These are phyloP conservation scores for Arabis hirsuta DNA, from an alignment of 345 rosid species.

Conservation along the genomic window DNA sequence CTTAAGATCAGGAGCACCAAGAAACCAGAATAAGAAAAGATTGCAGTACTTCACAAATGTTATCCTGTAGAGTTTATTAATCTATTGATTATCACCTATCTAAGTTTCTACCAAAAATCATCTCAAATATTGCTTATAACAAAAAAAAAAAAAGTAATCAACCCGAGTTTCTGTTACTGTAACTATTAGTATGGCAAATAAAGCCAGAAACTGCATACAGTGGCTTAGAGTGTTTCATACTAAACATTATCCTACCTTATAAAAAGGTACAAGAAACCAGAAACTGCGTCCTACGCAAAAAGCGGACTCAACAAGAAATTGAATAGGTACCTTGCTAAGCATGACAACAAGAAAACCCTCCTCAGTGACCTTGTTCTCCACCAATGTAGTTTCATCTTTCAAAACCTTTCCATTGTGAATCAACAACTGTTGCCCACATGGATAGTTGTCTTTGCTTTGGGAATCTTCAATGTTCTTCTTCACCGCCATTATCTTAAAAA, in stretches of 20 bases:
- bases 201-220: neutral
- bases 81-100: neutral
- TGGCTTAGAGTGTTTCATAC: neutral
- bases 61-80: neutral
- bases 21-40: neutral
- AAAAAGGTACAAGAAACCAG: neutral
- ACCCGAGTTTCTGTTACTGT: neutral
- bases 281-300: constrained; percentile 3
- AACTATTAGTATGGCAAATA: neutral
- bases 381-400: constrained; percentile 91
- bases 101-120: constrained; percentile 19
- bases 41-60: neutral
- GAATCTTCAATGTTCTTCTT: constrained; percentile 95
- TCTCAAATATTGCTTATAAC: neutral
- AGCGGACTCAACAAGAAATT: neutral
- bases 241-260: neutral
- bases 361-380: constrained; percentile 80
- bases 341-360: constrained; percentile 98
- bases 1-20: neutral
- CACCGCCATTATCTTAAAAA: constrained; percentile 78
- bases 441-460: constrained; percentile 93
- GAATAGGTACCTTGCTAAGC: constrained; percentile 84
- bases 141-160: neutral
- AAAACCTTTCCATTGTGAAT: constrained; percentile 97
- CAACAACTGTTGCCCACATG: constrained; percentile 90